Evolutionary conservation across 2,329 filamentous ascomycete genomes (phyloP).

Genomic region (Beauveria caledonica): DNA sequence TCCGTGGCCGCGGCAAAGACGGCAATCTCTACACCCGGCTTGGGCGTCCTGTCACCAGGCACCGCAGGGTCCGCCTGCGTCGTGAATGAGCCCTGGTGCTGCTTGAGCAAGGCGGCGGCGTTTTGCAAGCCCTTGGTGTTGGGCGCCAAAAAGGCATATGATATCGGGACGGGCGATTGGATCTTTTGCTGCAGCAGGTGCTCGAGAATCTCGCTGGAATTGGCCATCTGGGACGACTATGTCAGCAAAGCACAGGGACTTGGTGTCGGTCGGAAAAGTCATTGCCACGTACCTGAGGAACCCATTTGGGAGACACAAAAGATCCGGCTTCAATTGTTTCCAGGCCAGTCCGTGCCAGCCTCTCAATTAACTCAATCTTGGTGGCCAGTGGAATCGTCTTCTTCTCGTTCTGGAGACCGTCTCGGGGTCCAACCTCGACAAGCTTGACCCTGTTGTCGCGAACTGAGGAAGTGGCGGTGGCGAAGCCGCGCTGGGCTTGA

Average conservation of each 20-base stretch:
- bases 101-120: constrained; percentile 45
- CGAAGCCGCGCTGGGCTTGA: constrained; percentile 27
- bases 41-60: constrained; percentile 30
- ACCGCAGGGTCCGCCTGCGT: constrained; percentile 39
- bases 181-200: constrained; percentile 55
- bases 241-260: constrained; percentile 12
- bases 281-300: constrained; percentile 58
- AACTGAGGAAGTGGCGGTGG: constrained; percentile 28
- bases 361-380: constrained; percentile 68
- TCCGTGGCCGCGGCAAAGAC: constrained; percentile 80
- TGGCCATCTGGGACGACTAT: constrained; percentile 55
- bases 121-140: constrained; percentile 65
- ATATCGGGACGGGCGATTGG: constrained; percentile 46
- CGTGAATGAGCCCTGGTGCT: constrained; percentile 40
- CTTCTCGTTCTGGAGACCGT: constrained; percentile 84
- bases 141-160: constrained; percentile 74
- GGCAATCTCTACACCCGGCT: constrained; percentile 58
- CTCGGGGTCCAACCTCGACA: constrained; percentile 76
- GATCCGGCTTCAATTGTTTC: constrained; percentile 71
- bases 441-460: constrained; percentile 48
- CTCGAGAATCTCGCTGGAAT: constrained; percentile 65
- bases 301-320: constrained; percentile 77
- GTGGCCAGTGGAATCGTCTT: constrained; percentile 59
- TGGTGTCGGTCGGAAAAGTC: neutral
- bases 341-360: constrained; percentile 60